Evolutionary conservation across 768 basidiomycete genomes (phyloP), one percentile per base, ranked within the genome.

Genomic region (Calvatia gigantea): DNA sequence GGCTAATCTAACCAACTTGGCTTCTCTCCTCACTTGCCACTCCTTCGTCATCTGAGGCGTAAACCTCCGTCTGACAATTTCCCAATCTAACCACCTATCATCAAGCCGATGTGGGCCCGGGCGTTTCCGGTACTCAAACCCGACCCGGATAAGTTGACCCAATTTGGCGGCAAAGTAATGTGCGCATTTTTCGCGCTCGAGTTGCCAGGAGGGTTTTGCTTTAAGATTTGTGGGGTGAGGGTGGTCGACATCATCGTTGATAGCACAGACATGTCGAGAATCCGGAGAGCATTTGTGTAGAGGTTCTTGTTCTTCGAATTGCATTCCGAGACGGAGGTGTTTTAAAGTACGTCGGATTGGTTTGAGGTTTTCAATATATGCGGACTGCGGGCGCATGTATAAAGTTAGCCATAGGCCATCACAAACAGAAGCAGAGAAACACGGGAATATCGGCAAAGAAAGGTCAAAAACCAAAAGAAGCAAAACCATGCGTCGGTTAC

Each of bases 21-120:
- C 27, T 28, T 44, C 55, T 28, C 47, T 28, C 37, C 28, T 51
- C 59, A 2, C 52, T 38, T 32, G 37, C 53, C n/a, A 45, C 58
- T 74, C 70, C 9, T 45, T 41, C 11, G 72, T 51, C 43, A 44
- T 56, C 27, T 70, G 53, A 12, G 31, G 46, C 32, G 60, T 60
- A 39, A 62, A 59, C 2, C 54, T 56, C 8, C 56, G 56, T 28
- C 73, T 64, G 27, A 66, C 65, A 19, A 77, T 61, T 41, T 68
- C 68, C 54, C 67, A 76, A 58, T 76, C 75, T 44, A 76, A 53
- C 75, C 75, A 77, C 17, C 68, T 64, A 56, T 77, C 75, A 54
- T 77, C 74, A 50, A 70, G 73, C 37, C 71, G 61, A 57, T 74
- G 72, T 6, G 69, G 70, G 12, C 73, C 73, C 2, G 71, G 70